These are phyloP conservation scores for Madurella fahalii DNA, from an alignment of 2,329 filamentous ascomycete genomes.

Conservation along the genomic window DNA sequence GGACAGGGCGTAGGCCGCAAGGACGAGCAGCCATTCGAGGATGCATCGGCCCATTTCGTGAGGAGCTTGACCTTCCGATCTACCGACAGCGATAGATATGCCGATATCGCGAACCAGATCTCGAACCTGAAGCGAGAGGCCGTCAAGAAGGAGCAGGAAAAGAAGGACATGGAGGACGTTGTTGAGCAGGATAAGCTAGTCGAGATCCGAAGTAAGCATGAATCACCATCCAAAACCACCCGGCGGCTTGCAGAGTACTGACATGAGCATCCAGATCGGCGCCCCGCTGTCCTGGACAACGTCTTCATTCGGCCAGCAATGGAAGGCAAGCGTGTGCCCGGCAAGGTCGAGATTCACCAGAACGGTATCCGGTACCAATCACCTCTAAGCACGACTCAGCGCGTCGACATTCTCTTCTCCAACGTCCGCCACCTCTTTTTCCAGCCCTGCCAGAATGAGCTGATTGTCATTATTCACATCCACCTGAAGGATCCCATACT, in stretches of 20 bases:
- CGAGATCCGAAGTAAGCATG: conserved; percentile 77
- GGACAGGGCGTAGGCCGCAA: conserved; percentile 96
- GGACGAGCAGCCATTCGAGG: conserved; percentile 96
- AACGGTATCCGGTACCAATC: conserved; percentile 97
- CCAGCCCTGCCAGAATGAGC: conserved; percentile 91
- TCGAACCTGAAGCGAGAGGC: conserved; percentile 94
- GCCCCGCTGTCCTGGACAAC: conserved; percentile 84
- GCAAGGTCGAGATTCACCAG: conserved; percentile 95
- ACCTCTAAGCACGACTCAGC: conserved; percentile 71
- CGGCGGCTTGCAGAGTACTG: conserved; percentile 7
- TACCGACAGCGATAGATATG: conserved; percentile 80
- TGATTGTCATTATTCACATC: conserved; percentile 97
- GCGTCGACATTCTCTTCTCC: conserved; percentile 92
- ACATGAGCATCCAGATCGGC: conserved; percentile 61
- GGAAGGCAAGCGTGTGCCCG: conserved; percentile 94
- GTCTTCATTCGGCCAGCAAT: conserved; percentile 93
- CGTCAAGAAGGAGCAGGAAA: conserved; percentile 90
- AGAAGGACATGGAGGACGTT: conserved; percentile 99
- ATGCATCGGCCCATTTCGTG: conserved; percentile 91
- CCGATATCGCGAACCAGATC: conserved; percentile 87
- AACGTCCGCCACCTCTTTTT: conserved; percentile 99
- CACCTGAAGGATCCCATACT: conserved; percentile 98
- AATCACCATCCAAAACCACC: background rate
- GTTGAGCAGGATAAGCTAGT: conserved; percentile 97
- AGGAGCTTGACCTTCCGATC: conserved; percentile 94